Conservation (phyloP, 352 stramenopile species). For the Phytophthora palmivora region DNA sequence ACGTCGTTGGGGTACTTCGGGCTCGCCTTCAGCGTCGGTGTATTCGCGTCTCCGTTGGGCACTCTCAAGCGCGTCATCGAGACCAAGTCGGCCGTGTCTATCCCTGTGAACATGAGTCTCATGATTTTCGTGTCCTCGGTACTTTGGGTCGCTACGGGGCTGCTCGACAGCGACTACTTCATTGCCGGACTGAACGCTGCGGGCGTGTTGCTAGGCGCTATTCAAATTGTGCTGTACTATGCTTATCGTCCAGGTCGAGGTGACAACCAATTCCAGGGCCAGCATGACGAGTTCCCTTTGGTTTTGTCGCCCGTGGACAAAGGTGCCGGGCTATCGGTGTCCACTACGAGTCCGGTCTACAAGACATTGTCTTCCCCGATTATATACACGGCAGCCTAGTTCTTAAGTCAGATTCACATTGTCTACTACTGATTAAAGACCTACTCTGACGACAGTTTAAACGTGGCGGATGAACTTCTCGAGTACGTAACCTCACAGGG, state of each 20-base stretch:
- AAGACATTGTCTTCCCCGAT: constrained; percentile 2
- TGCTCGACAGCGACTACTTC: constrained; percentile 27
- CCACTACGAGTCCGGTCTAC: constrained; percentile 7
- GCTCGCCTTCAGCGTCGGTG: constrained; percentile 19
- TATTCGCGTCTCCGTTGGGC: constrained; percentile 31
- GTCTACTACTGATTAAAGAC: too few species aligned
- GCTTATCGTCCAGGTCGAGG: constrained; percentile 33
- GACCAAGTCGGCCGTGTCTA: constrained; percentile 30
- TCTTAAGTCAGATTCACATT: too few species aligned
- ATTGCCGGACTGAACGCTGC: constrained; percentile 32
- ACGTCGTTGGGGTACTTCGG: constrained; percentile 26
- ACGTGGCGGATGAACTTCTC: too few species aligned
- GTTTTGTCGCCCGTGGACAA: neutral
- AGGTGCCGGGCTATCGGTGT: too few species aligned
- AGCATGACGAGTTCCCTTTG: neutral
- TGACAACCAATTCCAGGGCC: neutral
- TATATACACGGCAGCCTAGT: neutral
- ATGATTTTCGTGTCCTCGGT: constrained; percentile 23
- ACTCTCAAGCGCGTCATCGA: constrained; percentile 26
- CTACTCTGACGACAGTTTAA: too few species aligned
- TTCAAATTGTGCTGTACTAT: constrained; percentile 58
- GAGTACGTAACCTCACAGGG: too few species aligned
- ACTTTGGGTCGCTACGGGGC: constrained; percentile 23
- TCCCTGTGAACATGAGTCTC: constrained; percentile 32
- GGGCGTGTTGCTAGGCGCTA: constrained; percentile 33